Evolutionary conservation across 2,329 filamentous ascomycete species (phyloP), one percentile per base, ranked within the genome.

Genomic region (Xylariomycetidae sp.): DNA sequence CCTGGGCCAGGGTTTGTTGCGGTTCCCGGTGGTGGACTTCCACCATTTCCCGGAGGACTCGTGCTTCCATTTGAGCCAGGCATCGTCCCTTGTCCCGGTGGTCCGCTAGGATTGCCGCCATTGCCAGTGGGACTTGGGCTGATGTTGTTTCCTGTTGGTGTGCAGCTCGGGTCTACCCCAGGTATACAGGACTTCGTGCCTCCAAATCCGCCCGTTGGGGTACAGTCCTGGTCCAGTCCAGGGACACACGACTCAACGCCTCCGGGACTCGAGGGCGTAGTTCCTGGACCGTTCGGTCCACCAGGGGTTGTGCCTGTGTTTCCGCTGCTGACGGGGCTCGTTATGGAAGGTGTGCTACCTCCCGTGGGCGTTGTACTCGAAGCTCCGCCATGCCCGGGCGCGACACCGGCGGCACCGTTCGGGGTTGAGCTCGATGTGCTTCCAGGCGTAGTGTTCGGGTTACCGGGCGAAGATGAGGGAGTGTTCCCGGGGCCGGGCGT

Each of bases 191-290:
- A 12, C n/a, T 19, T 17, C 5, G 15, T 20, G 19, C 29, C 29
- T 5, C 29, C 29, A 22, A 31, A 22, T 9, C 17, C 29, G 13
- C 34, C 34, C 6, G 30, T 31, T 4, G 40, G 33, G 10, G 24
- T 37, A 23, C 44, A 43, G 25, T 33, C 27, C 14, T 34, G 24
- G 29, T 43, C 37, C 4, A 37, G 9, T 4, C 35, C 44, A 9
- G 31, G 34, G 19, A 34, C 26, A 25, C 43, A 49, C 13, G 41
- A 16, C 9, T 20, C 20, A 27, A 32, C 33, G 25, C 32, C 35
- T 18, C 31, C 20, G 10, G 31, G 28, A 29, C 12, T 16, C 15
- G n/a, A 13, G 8, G 25, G 26, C 19, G 22, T 17, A 17, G 36
- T 29, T 10, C 34, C 36, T 30, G 35, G 34, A 15, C 28, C 12